Evolutionary conservation across 331 rosid genomes (phyloP), one percentile per base, ranked within the genome.

Genomic region (Acacia concinna): DNA sequence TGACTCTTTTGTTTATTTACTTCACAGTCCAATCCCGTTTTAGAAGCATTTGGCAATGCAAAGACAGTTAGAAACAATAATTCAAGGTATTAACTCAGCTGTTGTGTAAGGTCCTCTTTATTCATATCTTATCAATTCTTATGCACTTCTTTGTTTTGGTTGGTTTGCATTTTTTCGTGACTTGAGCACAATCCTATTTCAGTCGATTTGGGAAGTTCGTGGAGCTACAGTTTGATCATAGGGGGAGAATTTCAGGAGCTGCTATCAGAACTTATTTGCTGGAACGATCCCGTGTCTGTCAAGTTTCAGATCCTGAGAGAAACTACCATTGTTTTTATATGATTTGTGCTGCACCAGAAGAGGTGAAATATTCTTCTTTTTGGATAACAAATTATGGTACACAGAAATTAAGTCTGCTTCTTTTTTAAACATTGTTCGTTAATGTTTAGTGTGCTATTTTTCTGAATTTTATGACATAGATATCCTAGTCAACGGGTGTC

Each of bases 171-270:
- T 60, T 8, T 52, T 4, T 23, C 6, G 79, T 86, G 56, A 81
- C 49, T 62, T 60, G 66, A 73, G 43, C 67, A 47, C 66, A 18
- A 46, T 81, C 70, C 79, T 78, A 63, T 11, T 85, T 86, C 91
- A 90, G 95, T 78, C 93, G 95, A 47, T 90, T 90, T 78, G 95
- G 95, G 76, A 90, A 88, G 88, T 90, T 90, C 31, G 95, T 90
- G 81, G 95, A 90, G 90, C 81, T 90, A 80, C 93, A 90, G 81
- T 90, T 90, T 86, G 84, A 90, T 69, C 75, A 57, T 9, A 64
- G 69, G 47, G 89, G 88, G 73, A 90, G 91, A 88, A 90, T 90
- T 73, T 90, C 95, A 15, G 95, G 95, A 73, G 95, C 95, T 84
- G 95, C 95, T 18, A 90, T 90, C 59, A 87, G 90, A 84, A 88